phyloP scores from a whole-genome alignment of 148 eudicot species.

The Beta vulgaris region DNA sequence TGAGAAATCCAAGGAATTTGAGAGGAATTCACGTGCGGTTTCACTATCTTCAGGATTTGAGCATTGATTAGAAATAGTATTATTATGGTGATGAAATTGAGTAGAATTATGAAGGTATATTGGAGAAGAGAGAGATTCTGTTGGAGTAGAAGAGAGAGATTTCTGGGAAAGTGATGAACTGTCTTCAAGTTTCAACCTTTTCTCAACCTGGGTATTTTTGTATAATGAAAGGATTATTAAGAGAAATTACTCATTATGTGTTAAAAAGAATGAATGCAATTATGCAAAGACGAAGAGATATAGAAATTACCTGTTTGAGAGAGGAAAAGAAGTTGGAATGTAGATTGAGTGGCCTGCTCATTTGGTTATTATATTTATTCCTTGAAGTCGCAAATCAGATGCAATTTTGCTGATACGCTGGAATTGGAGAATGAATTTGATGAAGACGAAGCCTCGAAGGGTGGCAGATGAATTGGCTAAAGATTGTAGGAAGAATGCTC shows the following conservation, averaged over 20 bases:
- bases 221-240: no score
- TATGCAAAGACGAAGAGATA: neutral
- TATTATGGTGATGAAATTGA: slow-evolving; percentile 38
- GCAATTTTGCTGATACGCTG: no score
- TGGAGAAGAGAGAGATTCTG: slow-evolving; percentile 11
- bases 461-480: no score
- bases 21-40: slow-evolving; percentile 56
- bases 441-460: no score
- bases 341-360: slow-evolving; percentile 30
- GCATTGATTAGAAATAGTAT: slow-evolving; percentile 14
- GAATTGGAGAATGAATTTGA: no score
- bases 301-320: slow-evolving; percentile 57
- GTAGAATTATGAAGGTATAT: slow-evolving; percentile 10
- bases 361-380: no score
- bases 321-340: slow-evolving; percentile 75
- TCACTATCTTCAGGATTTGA: slow-evolving; percentile 47
- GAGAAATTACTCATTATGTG: neutral
- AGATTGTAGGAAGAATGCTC: no score
- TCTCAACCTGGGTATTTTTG: slow-evolving; percentile 51
- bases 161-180: slow-evolving; percentile 22
- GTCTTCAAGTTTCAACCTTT: slow-evolving; percentile 65
- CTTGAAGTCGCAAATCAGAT: no score
- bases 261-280: neutral
- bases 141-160: slow-evolving; percentile 23
- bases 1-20: slow-evolving; percentile 48